A percentile compares a stretch with the other conserved stretches of the same genome.
phyloP scores from a whole-genome alignment of 2,329 filamentous ascomycete genomes.

The Claviceps paspali region DNA sequence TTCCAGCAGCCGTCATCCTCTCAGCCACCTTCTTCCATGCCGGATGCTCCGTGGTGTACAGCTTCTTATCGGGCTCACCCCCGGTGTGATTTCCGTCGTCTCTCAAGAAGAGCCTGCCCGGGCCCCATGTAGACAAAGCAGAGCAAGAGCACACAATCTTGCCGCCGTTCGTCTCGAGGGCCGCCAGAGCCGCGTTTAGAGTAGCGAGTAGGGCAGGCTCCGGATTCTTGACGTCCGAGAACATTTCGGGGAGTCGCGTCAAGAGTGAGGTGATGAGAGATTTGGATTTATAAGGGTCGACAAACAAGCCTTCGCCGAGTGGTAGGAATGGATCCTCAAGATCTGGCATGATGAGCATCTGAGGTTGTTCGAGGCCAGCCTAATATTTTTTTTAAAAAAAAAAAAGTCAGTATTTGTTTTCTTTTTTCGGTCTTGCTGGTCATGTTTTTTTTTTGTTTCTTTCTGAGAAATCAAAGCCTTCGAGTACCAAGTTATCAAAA shows the following conservation, averaged over 20 bases:
- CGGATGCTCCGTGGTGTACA: slow-evolving; percentile 80
- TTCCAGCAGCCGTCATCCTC: slow-evolving; percentile 73
- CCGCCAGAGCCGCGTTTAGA: slow-evolving; percentile 69
- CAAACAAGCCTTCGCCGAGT: slow-evolving; percentile 79
- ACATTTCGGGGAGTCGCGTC: slow-evolving; percentile 67
- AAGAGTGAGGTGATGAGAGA: slow-evolving; percentile 79
- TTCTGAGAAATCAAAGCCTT: no score
- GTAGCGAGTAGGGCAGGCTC: slow-evolving; percentile 79
- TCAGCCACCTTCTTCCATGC: slow-evolving; percentile 75
- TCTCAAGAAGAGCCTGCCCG: slow-evolving; percentile 67
- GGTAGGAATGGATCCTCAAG: slow-evolving; percentile 93
- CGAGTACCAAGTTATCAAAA: no score
- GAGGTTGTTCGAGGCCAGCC: slow-evolving; percentile 67
- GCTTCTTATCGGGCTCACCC: slow-evolving; percentile 80
- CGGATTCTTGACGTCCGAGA: slow-evolving; percentile 74
- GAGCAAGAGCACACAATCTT: slow-evolving; percentile 83
- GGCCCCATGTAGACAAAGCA: slow-evolving; percentile 82
- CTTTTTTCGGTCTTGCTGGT: no score
- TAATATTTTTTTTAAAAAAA: no score
- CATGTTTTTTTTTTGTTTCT: no score
- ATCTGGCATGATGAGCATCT: slow-evolving; percentile 98
- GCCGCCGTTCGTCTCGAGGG: slow-evolving; percentile 73
- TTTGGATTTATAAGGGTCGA: slow-evolving; percentile 84
- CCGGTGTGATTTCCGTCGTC: slow-evolving; percentile 78
- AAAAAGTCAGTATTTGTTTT: no score